Conservation (phyloP, 371 early-diverging fungal species). For the Mucor irregularis region DNA sequence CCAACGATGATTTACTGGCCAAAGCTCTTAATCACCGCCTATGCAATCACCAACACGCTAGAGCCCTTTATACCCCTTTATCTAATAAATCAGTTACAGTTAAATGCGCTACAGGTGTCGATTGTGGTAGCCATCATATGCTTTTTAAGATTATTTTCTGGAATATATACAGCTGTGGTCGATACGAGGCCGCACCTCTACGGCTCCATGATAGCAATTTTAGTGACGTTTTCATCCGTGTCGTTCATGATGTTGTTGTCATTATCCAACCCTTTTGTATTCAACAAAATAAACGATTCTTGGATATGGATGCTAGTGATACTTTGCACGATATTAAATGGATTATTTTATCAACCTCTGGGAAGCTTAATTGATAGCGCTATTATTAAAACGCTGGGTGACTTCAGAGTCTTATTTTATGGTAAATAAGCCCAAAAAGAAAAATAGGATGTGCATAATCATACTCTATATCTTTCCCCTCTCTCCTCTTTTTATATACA, state of each 20-base stretch:
- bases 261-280: neutral
- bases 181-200: conserved; percentile 12
- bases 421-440: conserved; percentile 19
- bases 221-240: conserved; percentile 8
- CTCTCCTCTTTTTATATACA: conserved; percentile 1
- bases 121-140: conserved; percentile 8
- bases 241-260: conserved; percentile 2
- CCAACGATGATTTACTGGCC: conserved; percentile 24
- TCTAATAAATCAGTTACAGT: conserved; percentile 12
- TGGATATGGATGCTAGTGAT: conserved; percentile 1
- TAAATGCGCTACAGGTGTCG: conserved; percentile 9
- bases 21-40: conserved; percentile 18
- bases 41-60: conserved; percentile 17
- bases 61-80: conserved; percentile 27
- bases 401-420: conserved; percentile 36
- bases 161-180: conserved; percentile 8
- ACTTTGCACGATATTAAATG: conserved; percentile 16
- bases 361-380: conserved; percentile 26
- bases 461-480: no score
- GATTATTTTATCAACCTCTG: conserved; percentile 33
- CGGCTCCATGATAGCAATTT: neutral
- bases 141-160: conserved; percentile 11
- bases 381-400: conserved; percentile 34
- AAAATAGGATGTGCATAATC: conserved; percentile 11
- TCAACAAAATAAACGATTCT: neutral